phyloP scores from a whole-genome alignment of 768 basidiomycete genomes.

The Naganishia onofrii region DNA sequence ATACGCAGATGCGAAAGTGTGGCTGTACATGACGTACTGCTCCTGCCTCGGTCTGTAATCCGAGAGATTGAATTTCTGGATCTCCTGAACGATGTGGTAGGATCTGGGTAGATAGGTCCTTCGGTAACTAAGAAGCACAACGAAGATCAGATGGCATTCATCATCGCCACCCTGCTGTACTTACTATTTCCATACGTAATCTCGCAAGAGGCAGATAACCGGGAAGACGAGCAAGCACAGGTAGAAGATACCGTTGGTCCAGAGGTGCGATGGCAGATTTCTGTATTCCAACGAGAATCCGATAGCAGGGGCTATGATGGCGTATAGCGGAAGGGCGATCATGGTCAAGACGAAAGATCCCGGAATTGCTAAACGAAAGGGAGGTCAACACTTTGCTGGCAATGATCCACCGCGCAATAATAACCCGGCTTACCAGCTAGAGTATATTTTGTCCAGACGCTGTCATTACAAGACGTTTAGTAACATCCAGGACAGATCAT shows the following conservation, averaged over 20 bases:
- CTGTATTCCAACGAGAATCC: slow-evolving; percentile 86
- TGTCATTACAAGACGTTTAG: slow-evolving; percentile 48
- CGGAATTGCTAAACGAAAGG: slow-evolving; percentile 69
- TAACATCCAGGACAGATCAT: not conserved
- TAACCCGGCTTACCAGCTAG: slow-evolving; percentile 65
- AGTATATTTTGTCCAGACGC: slow-evolving; percentile 99
- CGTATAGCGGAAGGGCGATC: slow-evolving; percentile 87
- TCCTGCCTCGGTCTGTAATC: slow-evolving; percentile 96
- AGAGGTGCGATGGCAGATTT: slow-evolving; percentile 85
- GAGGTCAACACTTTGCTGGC: slow-evolving; percentile 19
- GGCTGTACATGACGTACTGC: slow-evolving; percentile 60
- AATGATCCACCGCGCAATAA: not conserved
- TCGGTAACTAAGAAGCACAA: slow-evolving; percentile 63
- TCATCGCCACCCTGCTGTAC: slow-evolving; percentile 48
- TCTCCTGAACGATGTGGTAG: slow-evolving; percentile 98
- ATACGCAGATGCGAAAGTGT: not conserved
- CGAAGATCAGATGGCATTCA: not conserved
- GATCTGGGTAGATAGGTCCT: slow-evolving; percentile 83
- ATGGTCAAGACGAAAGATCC: slow-evolving; percentile 97
- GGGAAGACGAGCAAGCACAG: slow-evolving; percentile 82
- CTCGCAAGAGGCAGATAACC: slow-evolving; percentile 75
- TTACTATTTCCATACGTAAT: slow-evolving; percentile 97
- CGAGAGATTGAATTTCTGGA: slow-evolving; percentile 98
- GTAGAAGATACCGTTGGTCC: slow-evolving; percentile 85
- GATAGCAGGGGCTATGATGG: slow-evolving; percentile 73